These are phyloP conservation scores for Tuber calosporum DNA, from an alignment of 495 filamentous ascomycete genomes.

Conservation along the genomic window DNA sequence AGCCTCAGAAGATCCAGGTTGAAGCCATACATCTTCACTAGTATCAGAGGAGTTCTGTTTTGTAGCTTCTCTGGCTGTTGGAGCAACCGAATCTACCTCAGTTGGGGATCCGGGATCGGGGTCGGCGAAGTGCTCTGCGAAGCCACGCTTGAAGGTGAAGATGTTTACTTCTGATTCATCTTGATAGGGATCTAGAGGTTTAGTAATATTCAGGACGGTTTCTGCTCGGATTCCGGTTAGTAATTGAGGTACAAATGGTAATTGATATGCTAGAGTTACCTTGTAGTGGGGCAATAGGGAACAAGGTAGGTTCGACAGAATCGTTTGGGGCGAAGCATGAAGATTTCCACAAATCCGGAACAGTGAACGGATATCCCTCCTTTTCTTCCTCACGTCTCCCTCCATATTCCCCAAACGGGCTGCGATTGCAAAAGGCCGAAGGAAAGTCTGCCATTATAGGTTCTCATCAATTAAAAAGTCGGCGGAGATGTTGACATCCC, in stretches of 20 bases:
- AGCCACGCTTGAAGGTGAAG: slow-evolving; percentile 35
- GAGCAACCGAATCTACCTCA: slow-evolving; percentile 8
- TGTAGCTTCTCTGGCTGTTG: slow-evolving; percentile 27
- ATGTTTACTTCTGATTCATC: slow-evolving; percentile 16
- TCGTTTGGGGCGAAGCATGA: slow-evolving; percentile 44
- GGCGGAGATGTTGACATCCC: slow-evolving; percentile 2
- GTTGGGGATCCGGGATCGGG: slow-evolving; percentile 7
- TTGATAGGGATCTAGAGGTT: slow-evolving; percentile 3
- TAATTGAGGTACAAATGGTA: background rate
- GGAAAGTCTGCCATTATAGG: slow-evolving; percentile 25
- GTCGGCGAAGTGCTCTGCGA: slow-evolving; percentile 6
- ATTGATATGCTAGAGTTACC: slow-evolving; percentile 20
- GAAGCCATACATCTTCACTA: slow-evolving; percentile 53
- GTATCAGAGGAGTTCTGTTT: slow-evolving; percentile 20
- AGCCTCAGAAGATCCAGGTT: slow-evolving; percentile 36
- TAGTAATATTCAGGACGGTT: slow-evolving; percentile 13
- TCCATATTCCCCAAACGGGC: slow-evolving; percentile 5
- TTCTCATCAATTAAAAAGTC: background rate
- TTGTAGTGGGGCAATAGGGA: slow-evolving; percentile 34
- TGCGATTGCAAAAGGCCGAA: slow-evolving; percentile 20
- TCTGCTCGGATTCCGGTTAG: slow-evolving; percentile 12
- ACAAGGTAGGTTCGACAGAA: slow-evolving; percentile 27
- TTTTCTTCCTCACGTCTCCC: background rate
- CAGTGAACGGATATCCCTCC: slow-evolving; percentile 58
- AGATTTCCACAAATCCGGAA: slow-evolving; percentile 59